phyloP scores from a whole-genome alignment of 2,329 filamentous ascomycete species.

The Dothideomycetes sp. region DNA sequence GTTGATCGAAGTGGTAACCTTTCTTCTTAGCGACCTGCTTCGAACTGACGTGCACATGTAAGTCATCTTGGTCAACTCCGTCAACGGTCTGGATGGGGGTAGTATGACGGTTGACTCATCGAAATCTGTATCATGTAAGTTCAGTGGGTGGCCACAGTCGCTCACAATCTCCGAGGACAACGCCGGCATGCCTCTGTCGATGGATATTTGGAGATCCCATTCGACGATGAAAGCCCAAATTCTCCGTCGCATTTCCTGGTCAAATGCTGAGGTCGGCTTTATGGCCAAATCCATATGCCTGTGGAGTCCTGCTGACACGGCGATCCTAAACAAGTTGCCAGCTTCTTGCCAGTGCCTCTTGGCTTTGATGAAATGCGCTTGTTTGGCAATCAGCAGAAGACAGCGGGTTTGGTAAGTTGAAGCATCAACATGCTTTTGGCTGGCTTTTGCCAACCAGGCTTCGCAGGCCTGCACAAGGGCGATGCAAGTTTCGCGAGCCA shows the following conservation, averaged over 20 bases:
- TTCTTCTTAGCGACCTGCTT: slow-evolving; percentile 20
- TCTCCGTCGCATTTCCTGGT: slow-evolving; percentile 46
- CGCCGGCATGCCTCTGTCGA: slow-evolving; percentile 46
- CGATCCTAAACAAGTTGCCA: slow-evolving; percentile 43
- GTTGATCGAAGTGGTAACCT: slow-evolving; percentile 24
- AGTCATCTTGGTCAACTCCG: slow-evolving; percentile 22
- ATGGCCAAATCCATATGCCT: slow-evolving; percentile 35
- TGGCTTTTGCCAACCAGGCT: slow-evolving; percentile 35
- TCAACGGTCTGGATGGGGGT: slow-evolving; percentile 16
- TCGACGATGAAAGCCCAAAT: slow-evolving; percentile 51
- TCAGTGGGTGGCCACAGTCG: slow-evolving; percentile 41
- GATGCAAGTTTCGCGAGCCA: slow-evolving; percentile 31
- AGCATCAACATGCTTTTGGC: slow-evolving; percentile 45
- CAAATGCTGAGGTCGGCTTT: slow-evolving; percentile 32
- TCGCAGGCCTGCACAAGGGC: slow-evolving; percentile 33
- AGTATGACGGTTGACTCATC: slow-evolving; percentile 18
- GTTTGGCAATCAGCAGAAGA: slow-evolving; percentile 42
- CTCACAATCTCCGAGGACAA: slow-evolving; percentile 35
- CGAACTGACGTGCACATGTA: slow-evolving; percentile 20
- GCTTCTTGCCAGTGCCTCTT: slow-evolving; percentile 46
- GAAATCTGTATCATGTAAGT: slow-evolving; percentile 44
- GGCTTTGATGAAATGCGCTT: slow-evolving; percentile 42
- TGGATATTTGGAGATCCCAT: slow-evolving; percentile 46
- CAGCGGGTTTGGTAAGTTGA: slow-evolving; percentile 43
- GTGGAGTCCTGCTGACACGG: slow-evolving; percentile 46